Base-by-base conservation (phyloP, 768 basidiomycete genomes). In the Lyophyllum atratum region DNA sequence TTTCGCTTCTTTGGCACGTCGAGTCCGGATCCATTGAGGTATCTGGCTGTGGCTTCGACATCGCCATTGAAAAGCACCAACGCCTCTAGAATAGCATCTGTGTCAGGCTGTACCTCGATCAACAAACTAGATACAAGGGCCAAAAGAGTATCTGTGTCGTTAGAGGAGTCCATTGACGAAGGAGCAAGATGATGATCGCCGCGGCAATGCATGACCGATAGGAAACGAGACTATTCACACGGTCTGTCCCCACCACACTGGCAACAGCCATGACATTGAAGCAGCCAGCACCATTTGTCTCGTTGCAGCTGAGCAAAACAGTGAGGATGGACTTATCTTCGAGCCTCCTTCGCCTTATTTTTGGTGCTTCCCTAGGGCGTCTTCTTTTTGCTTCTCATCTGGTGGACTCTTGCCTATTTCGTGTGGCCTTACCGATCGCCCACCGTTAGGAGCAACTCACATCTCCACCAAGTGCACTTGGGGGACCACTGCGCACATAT, bases 141-240 rank as follows among this genome's bases (percentile, higher is more conserved):
- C 42, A 92, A 74, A 31, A 91, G 76, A 7, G 76, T 83, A 28
- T 92, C 90, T 0, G 87, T 92, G 70, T 90, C 87, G 52, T 50
- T 34, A 21, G 37, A 54, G 19, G 56, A 47, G 17, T 61, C 55
- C 60, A 64, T 63, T 25, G 2, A 9, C 25, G 7, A 19, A 4
- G 7, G 17, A 33, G 6, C 31, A 12, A 6, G 12, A 33, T 33
- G 31, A 12, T 33, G 31, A 33, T 12, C 7, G 7, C 7, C 12
- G 7, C 7, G 31, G 12, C 31, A 12, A 33, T n/a, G n/a, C n/a
- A n/a, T n/a, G n/a, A n/a, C n/a, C n/a, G n/a, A n/a, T n/a, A n/a
- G n/a, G n/a, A n/a, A n/a, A n/a, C n/a, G n/a, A n/a, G n/a, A n/a
- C n/a, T n/a, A n/a, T n/a, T n/a, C n/a, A n/a, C n/a, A n/a, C n/a